Evolutionary conservation across 768 basidiomycete genomes (phyloP).

Genomic region (Rickenella mellea): DNA sequence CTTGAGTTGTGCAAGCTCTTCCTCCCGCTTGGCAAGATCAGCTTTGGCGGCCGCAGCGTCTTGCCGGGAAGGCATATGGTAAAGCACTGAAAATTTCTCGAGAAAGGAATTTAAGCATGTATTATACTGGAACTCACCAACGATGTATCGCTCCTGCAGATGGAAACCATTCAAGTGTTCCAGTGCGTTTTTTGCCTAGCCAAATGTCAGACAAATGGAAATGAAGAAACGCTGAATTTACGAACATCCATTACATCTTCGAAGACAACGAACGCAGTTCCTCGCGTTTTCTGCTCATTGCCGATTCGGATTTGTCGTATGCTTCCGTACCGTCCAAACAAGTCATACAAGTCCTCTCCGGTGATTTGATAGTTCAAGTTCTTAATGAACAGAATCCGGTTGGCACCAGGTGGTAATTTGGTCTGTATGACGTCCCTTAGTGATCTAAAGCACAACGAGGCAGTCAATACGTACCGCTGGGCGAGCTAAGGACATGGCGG

Average conservation of each 20-base stretch:
- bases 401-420: conserved; percentile 86
- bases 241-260: conserved; percentile 93
- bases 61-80: conserved; percentile 97
- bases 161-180: conserved; percentile 98
- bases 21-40: conserved; percentile 84
- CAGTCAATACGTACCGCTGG: conserved; percentile 45
- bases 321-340: conserved; percentile 95
- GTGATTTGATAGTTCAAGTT: conserved; percentile 89
- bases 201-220: conserved; percentile 9
- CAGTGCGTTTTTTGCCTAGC: conserved; percentile 89
- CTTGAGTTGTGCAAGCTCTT: conserved; percentile 82
- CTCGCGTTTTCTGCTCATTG: conserved; percentile 84
- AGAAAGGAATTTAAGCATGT: not conserved
- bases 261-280: conserved; percentile 94
- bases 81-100: conserved; percentile 47
- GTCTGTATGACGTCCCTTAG: conserved; percentile 31
- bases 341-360: conserved; percentile 90
- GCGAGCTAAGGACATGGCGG: conserved; percentile 55
- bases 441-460: no score
- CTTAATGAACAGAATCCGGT: conserved; percentile 88
- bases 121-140: conserved; percentile 31
- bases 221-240: conserved; percentile 8
- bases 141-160: conserved; percentile 95
- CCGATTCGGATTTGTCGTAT: conserved; percentile 94
- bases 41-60: conserved; percentile 90